Evolutionary conservation across 495 filamentous ascomycete genomes (phyloP), one percentile per base, ranked within the genome.

Genomic region (Podospora sp.): DNA sequence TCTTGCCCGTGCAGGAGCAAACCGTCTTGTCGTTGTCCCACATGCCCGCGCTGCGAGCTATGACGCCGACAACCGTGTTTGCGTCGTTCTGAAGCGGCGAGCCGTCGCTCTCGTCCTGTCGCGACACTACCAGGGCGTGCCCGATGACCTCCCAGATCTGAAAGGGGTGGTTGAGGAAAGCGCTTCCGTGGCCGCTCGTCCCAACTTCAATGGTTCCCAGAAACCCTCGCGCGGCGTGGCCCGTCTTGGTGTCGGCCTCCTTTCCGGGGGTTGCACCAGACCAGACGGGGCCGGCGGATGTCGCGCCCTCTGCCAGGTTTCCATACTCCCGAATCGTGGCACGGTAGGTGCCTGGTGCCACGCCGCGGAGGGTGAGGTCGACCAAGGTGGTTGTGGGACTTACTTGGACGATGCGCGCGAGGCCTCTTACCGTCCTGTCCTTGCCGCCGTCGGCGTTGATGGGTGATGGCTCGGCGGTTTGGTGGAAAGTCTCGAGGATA

Each of bases 21-120:
- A 99, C 95, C 72, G 91, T 97, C 85, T 97, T 99, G 75, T 97
- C 93, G 74, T 99, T 98, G 76, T 97, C 94, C 95, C 95, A 98
- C 61, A 96, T 90, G 16, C 95, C 95, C 25, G 95, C 94, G 79
- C 92, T 97, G 74, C 95, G 83, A 52, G 95, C 95, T 76, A 98
- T 91, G 60, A 98, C 93, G 35, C 95, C 95, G 7, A 97, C 90
- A 50, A 97, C 80, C 33, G 92, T 94, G 73, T 96, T 88, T 59
- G 87, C 83, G 72, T 96, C 91, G 71, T 94, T 90, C 69, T 81
- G 81, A 68, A 87, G 76, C 73, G 88, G 87, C 60, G 69, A 76
- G 65, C 71, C 79, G 33, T 75, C 69, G 26, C 77, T 76, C 57
- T 86, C 86, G 7, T 84, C 78, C 70, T 86, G 80, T 65, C 82